These are phyloP conservation scores for Leccinum disarticulatum DNA, from an alignment of 768 basidiomycete genomes.

Conservation along the genomic window DNA sequence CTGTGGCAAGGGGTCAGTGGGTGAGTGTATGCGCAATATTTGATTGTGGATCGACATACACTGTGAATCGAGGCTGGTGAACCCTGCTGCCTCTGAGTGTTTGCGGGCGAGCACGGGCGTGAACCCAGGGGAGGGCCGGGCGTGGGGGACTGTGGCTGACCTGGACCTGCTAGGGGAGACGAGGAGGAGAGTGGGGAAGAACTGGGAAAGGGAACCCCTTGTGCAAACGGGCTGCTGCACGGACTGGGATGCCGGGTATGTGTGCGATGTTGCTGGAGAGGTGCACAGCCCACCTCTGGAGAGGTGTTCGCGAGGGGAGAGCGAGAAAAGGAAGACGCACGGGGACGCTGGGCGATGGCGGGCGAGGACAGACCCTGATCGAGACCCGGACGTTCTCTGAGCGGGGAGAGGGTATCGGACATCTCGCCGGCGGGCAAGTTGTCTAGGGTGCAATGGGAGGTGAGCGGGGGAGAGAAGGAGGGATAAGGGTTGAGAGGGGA, in stretches of 20 bases:
- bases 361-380: slow-evolving; percentile 9
- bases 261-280: slow-evolving; percentile 3
- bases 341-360: neutral
- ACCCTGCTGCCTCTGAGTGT: neutral
- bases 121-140: neutral
- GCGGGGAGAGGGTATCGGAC: slow-evolving; percentile 17
- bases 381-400: slow-evolving; percentile 14
- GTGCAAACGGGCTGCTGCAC: slow-evolving; percentile 7
- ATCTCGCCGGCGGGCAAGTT: slow-evolving; percentile 14
- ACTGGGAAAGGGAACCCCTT: slow-evolving; percentile 13
- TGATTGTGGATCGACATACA: slow-evolving; percentile 9
- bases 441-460: neutral
- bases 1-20: neutral
- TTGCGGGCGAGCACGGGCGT: slow-evolving; percentile 8
- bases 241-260: slow-evolving; percentile 15
- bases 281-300: slow-evolving; percentile 6
- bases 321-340: slow-evolving; percentile 16
- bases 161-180: slow-evolving; percentile 10
- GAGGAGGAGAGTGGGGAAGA: slow-evolving; percentile 14
- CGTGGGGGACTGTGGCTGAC: slow-evolving; percentile 2
- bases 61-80: slow-evolving; percentile 14
- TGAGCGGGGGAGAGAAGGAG: slow-evolving; percentile 5
- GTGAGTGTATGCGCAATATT: too few relatives aligned
- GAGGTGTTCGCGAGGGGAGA: slow-evolving; percentile 8
- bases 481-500: slow-evolving; percentile 28